phyloP scores from a whole-genome alignment of 257 asterid species.

The Primulina eburnea region DNA sequence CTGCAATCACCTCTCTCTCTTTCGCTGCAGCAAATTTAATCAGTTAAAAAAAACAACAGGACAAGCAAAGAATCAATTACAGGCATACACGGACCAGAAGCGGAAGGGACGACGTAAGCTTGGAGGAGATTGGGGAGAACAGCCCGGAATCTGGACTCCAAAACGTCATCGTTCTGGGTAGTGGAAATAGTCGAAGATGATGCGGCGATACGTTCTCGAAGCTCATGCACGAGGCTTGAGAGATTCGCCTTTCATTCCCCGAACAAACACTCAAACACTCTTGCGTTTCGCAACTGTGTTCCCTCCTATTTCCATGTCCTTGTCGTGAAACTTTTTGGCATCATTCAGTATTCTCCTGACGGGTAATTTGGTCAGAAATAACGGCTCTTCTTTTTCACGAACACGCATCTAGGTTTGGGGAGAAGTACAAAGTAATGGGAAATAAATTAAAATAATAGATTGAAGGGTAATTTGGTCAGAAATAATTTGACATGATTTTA shows the following conservation, averaged over 20 bases:
- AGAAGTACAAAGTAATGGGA: no score
- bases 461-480: no score
- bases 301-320: not conserved
- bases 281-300: not conserved
- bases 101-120: constrained; percentile 63
- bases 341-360: no score
- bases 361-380: no score
- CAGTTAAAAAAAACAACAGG: not conserved
- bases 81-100: constrained; percentile 41
- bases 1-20: constrained; percentile 78
- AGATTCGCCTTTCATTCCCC: constrained; percentile 57
- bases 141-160: constrained; percentile 79
- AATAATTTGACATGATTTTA: no score
- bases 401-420: no score
- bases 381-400: no score
- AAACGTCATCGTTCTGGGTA: constrained; percentile 62
- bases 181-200: constrained; percentile 64
- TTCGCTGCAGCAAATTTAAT: constrained; percentile 40
- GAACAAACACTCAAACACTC: no score
- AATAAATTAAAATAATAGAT: no score
- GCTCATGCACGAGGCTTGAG: constrained; percentile 79
- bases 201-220: constrained; percentile 79
- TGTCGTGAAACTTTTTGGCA: no score
- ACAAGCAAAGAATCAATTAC: not conserved
- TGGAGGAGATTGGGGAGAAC: constrained; percentile 81